A percentile compares a stretch with the other conserved stretches of the same genome.
Evolutionary conservation across 2,329 filamentous ascomycete genomes (phyloP).

Genomic region (Colletotrichum tabaci): DNA sequence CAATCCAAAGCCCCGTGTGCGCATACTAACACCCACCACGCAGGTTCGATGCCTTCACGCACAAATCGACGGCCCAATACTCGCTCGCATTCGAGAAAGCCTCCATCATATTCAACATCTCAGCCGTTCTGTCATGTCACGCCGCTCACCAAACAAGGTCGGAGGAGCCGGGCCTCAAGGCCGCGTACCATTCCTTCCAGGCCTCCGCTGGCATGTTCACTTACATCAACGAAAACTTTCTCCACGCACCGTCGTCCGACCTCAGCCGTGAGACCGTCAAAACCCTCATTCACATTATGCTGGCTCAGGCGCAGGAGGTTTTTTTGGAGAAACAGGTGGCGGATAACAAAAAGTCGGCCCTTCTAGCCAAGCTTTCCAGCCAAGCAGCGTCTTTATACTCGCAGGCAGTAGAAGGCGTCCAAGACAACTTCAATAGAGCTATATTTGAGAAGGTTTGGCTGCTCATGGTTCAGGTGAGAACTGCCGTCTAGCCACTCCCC

Average conservation of each 20-base stretch:
- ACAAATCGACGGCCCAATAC: slow-evolving; percentile 97
- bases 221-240: slow-evolving; percentile 99
- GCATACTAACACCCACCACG: slow-evolving; percentile 21
- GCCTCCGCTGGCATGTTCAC: slow-evolving; percentile 99
- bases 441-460: slow-evolving; percentile 97
- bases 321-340: slow-evolving; percentile 96
- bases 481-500: neutral
- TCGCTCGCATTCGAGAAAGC: slow-evolving; percentile 98
- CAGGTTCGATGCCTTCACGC: slow-evolving; percentile 99
- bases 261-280: slow-evolving; percentile 96
- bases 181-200: slow-evolving; percentile 98
- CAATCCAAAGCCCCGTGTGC: neutral
- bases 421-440: slow-evolving; percentile 91
- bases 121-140: slow-evolving; percentile 95
- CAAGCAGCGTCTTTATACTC: slow-evolving; percentile 91
- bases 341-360: slow-evolving; percentile 91
- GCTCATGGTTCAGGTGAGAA: slow-evolving; percentile 79
- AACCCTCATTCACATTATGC: slow-evolving; percentile 90
- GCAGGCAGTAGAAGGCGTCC: slow-evolving; percentile 89
- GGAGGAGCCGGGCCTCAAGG: slow-evolving; percentile 94
- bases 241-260: slow-evolving; percentile 97
- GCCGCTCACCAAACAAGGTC: slow-evolving; percentile 92
- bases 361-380: slow-evolving; percentile 93
- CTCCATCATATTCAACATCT: slow-evolving; percentile 99
- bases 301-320: slow-evolving; percentile 96